Percentiles rank a stretch among this genome's conserved stretches.
These are phyloP conservation scores for Calonectria pseudoreteaudii DNA, from an alignment of 2,329 filamentous ascomycete genomes.

Conservation along the genomic window DNA sequence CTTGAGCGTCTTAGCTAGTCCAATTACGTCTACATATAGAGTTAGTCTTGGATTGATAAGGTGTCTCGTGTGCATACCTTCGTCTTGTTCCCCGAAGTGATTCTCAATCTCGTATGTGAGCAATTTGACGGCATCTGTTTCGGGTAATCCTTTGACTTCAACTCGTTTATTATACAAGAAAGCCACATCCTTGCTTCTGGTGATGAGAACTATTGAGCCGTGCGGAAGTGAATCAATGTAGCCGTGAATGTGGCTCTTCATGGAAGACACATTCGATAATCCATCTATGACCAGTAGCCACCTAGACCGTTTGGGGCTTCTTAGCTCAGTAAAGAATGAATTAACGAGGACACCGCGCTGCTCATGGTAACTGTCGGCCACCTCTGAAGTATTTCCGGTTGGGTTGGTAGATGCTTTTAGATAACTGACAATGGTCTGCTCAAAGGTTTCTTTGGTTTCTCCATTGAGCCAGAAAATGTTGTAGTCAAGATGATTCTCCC, in stretches of 20 bases:
- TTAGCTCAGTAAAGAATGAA: conserved; percentile 5
- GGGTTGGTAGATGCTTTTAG: not conserved
- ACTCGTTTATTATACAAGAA: not conserved
- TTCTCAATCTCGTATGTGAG: not conserved
- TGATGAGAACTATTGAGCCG: conserved; percentile 1
- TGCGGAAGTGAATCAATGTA: not conserved
- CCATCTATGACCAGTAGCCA: conserved; percentile 12
- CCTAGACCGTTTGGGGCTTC: not conserved
- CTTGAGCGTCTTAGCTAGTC: not conserved
- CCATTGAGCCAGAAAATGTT: conserved; percentile 4
- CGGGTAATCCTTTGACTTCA: not conserved
- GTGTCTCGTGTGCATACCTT: not conserved
- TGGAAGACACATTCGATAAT: not conserved
- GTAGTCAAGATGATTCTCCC: not conserved
- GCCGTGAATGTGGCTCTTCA: not conserved
- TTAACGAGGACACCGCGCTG: not conserved
- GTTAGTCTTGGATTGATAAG: not conserved
- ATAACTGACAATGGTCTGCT: not conserved
- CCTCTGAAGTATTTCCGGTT: not conserved
- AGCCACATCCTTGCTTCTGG: not conserved
- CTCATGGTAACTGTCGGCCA: not conserved
- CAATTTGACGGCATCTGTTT: not conserved
- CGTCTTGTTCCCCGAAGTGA: not conserved
- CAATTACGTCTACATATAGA: not conserved
- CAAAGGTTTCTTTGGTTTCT: not conserved